phyloP scores from a whole-genome alignment of 768 basidiomycete species.

The Termitomyces titanicus region DNA sequence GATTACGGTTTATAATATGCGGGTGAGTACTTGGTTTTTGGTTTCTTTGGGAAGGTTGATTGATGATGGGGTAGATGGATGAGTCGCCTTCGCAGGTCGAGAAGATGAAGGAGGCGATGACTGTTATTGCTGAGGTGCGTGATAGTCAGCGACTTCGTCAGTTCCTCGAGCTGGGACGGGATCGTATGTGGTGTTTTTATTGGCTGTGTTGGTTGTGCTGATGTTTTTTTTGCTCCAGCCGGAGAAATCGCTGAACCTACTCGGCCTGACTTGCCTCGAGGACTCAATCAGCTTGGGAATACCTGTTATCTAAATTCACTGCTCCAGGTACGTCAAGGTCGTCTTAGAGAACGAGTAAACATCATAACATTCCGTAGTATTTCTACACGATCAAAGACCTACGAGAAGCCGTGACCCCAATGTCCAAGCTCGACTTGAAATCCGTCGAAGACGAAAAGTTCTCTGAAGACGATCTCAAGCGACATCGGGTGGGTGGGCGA shows the following conservation, averaged over 20 bases:
- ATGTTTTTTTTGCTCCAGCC: constrained; percentile 40
- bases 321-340: constrained; percentile 46
- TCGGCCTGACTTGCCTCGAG: constrained; percentile 72
- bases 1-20: constrained; percentile 65
- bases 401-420: constrained; percentile 65
- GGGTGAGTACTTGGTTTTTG: constrained; percentile 42
- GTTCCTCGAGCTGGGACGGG: constrained; percentile 61
- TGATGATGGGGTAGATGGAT: constrained; percentile 46
- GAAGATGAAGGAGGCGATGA: constrained; percentile 69
- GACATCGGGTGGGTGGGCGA: constrained; percentile 85
- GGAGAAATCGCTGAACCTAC: constrained; percentile 56
- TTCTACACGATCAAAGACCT: constrained; percentile 95
- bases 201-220: neutral
- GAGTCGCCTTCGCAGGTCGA: constrained; percentile 67
- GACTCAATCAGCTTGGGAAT: constrained; percentile 85
- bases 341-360: neutral
- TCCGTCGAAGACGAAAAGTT: constrained; percentile 64
- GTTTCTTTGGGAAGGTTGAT: constrained; percentile 5
- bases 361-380: constrained; percentile 51
- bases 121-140: constrained; percentile 69
- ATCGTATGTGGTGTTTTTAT: constrained; percentile 56
- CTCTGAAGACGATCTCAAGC: constrained; percentile 76
- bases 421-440: constrained; percentile 53
- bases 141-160: constrained; percentile 69
- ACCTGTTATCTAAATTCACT: constrained; percentile 86